phyloP scores from a whole-genome alignment of 1,139 yeast species.

The Saccharomycopsis hybrid region DNA sequence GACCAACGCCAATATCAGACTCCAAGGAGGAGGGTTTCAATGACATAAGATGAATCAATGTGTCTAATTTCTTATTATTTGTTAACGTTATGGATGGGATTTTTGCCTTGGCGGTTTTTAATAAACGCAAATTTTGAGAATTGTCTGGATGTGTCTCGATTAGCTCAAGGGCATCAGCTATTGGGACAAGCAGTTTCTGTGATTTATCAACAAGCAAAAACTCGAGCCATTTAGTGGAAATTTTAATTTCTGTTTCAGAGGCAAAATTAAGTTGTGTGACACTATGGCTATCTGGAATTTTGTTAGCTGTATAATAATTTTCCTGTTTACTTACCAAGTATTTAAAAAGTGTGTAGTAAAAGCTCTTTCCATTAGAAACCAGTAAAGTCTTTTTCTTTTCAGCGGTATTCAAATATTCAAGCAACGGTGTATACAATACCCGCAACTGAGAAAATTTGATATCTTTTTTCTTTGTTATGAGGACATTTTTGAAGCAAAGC shows the following conservation, averaged over 20 bases:
- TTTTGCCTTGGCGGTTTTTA: background rate
- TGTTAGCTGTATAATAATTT: background rate
- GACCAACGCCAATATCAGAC: no score
- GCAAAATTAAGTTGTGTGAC: background rate
- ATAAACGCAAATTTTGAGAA: background rate
- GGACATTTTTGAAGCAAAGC: slow-evolving; percentile 13
- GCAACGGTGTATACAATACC: slow-evolving; percentile 15
- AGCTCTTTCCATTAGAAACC: background rate
- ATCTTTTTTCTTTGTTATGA: slow-evolving; percentile 12
- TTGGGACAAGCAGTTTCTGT: background rate
- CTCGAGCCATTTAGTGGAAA: slow-evolving; percentile 12
- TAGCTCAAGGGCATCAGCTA: background rate
- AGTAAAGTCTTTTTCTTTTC: background rate
- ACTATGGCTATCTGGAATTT: background rate
- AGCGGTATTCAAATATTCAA: slow-evolving; percentile 4
- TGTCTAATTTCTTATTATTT: background rate
- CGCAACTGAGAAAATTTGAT: slow-evolving; percentile 12
- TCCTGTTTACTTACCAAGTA: slow-evolving; percentile 2
- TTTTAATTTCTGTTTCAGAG: background rate
- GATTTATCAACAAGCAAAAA: background rate
- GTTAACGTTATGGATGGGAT: background rate
- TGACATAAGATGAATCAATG: background rate
- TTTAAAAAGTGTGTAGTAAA: slow-evolving; percentile 4
- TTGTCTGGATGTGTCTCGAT: background rate
- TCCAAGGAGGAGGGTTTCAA: background rate